Evolutionary conservation across 495 filamentous ascomycete genomes (phyloP).

Genomic region (Penicillium dipodomyicola): DNA sequence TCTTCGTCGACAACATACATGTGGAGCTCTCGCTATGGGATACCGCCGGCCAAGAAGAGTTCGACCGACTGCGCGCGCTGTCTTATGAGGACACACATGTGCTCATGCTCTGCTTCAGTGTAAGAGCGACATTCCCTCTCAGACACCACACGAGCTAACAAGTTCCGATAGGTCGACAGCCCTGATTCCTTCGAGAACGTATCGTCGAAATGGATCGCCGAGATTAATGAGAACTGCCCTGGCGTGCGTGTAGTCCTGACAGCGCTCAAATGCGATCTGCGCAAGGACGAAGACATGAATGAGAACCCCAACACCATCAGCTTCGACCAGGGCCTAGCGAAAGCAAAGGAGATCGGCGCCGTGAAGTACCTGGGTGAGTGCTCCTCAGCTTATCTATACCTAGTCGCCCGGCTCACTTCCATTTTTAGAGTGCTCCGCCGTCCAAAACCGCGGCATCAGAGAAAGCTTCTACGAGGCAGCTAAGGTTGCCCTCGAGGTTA

Average conservation of each 20-base stretch:
- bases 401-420: neutral
- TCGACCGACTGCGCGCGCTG: slow-evolving; percentile 90
- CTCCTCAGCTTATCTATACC: neutral
- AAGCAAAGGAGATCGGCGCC: slow-evolving; percentile 83
- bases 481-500: slow-evolving; percentile 90
- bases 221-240: slow-evolving; percentile 96
- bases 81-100: slow-evolving; percentile 98
- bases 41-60: slow-evolving; percentile 98
- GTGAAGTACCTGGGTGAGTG: slow-evolving; percentile 80
- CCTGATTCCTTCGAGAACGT: slow-evolving; percentile 97
- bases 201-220: slow-evolving; percentile 94
- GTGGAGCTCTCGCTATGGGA: slow-evolving; percentile 98
- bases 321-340: slow-evolving; percentile 89
- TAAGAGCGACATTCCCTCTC: slow-evolving; percentile 22
- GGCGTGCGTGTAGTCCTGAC: slow-evolving; percentile 94
- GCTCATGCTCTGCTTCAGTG: slow-evolving; percentile 97
- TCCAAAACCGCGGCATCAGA: slow-evolving; percentile 94
- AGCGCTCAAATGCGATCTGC: slow-evolving; percentile 92
- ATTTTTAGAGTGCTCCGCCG: slow-evolving; percentile 88
- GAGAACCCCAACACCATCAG: slow-evolving; percentile 69
- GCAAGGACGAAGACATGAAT: slow-evolving; percentile 63
- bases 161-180: slow-evolving; percentile 67
- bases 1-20: slow-evolving; percentile 94
- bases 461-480: slow-evolving; percentile 98
- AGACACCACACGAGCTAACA: slow-evolving; percentile 10